These are phyloP conservation scores for Trematosphaeria pertusa DNA, from an alignment of 2,329 filamentous ascomycete genomes.

Conservation along the genomic window DNA sequence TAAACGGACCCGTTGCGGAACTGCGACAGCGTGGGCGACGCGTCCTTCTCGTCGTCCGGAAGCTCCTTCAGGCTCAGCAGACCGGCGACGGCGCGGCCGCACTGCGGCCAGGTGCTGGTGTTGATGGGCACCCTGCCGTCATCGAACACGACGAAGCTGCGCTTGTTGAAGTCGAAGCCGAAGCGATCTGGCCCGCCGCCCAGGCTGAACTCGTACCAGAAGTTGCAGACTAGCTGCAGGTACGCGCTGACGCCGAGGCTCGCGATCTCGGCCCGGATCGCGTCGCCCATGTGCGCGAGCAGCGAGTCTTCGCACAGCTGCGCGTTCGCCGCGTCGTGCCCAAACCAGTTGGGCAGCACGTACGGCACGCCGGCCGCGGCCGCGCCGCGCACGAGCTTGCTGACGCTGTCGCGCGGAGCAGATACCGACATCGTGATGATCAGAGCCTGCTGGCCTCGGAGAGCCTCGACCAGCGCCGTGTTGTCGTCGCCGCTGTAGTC, in stretches of 20 bases:
- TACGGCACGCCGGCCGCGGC: slow-evolving; percentile 46
- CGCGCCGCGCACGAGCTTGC: slow-evolving; percentile 44
- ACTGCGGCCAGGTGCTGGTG: slow-evolving; percentile 40
- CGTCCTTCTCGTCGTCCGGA: slow-evolving; percentile 18
- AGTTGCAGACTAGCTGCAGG: slow-evolving; percentile 27
- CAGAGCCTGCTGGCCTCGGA: slow-evolving; percentile 40
- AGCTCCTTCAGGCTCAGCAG: slow-evolving; percentile 42
- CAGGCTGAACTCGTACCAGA: slow-evolving; percentile 36
- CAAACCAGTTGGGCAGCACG: slow-evolving; percentile 50
- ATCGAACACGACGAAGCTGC: slow-evolving; percentile 13
- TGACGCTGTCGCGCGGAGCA: slow-evolving; percentile 35
- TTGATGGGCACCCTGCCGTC: slow-evolving; percentile 33
- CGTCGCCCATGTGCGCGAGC: too few species aligned
- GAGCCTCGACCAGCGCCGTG: slow-evolving; percentile 32
- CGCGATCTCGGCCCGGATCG: slow-evolving; percentile 1
- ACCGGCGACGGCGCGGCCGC: slow-evolving; percentile 40
- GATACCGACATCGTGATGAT: slow-evolving; percentile 44
- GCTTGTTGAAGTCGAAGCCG: slow-evolving; percentile 29
- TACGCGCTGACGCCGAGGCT: too few species aligned
- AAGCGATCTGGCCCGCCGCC: slow-evolving; percentile 20
- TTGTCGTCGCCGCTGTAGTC: slow-evolving; percentile 54
- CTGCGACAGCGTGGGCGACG: slow-evolving; percentile 16
- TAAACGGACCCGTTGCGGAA: slow-evolving; percentile 45
- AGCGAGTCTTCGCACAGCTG: too few species aligned
- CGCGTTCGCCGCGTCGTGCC: slow-evolving; percentile 36